Conservation (phyloP, 169 alveolate species). For the Plasmodium relictum region DNA sequence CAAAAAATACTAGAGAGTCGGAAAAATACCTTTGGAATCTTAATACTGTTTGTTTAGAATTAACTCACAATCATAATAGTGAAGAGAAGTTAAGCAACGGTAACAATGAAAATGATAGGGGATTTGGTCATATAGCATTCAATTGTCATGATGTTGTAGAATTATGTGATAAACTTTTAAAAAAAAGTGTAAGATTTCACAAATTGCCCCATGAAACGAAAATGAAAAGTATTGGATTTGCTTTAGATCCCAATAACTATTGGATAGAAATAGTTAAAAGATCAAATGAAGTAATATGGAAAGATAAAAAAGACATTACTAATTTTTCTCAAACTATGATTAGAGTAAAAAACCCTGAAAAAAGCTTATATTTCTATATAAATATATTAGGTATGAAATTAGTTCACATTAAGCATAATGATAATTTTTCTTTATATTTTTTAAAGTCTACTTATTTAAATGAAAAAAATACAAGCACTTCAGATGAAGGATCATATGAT, state of each 20-base stretch:
- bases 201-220: conserved; percentile 86
- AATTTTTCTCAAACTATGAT: conserved; percentile 87
- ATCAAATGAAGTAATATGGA: conserved; percentile 76
- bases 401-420: conserved; percentile 44
- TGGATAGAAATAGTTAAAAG: conserved; percentile 85
- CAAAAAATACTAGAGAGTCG: conserved; percentile 77
- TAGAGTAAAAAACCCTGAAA: conserved; percentile 83
- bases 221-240: conserved; percentile 86
- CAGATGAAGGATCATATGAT: conserved; percentile 1
- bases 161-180: conserved; percentile 39
- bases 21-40: conserved; percentile 85
- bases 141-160: conserved; percentile 79
- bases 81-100: conserved; percentile 83
- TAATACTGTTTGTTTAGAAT: conserved; percentile 81
- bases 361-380: conserved; percentile 78
- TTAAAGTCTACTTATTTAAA: conserved; percentile 45
- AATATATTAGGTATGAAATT: conserved; percentile 81
- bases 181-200: conserved; percentile 80
- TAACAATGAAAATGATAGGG: conserved; percentile 84
- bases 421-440: conserved; percentile 67
- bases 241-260: conserved; percentile 87
- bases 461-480: background rate
- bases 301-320: conserved; percentile 37
- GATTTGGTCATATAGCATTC: conserved; percentile 89
- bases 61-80: conserved; percentile 84